These are phyloP conservation scores for Leptographium flavum DNA, from an alignment of 2,329 filamentous ascomycete species.

Conservation along the genomic window DNA sequence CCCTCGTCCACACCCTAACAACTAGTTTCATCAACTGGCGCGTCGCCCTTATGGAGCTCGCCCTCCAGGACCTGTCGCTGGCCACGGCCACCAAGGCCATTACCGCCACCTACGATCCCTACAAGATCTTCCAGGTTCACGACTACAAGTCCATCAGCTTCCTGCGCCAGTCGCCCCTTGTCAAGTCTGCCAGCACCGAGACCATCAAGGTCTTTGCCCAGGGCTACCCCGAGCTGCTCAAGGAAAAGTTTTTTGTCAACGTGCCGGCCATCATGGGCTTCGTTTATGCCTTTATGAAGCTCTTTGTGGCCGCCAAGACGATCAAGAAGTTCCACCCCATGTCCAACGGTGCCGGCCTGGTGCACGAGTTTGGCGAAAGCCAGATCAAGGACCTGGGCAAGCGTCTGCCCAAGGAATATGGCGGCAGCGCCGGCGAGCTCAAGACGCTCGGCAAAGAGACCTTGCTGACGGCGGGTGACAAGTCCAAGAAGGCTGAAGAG, in stretches of 20 bases:
- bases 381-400: slow-evolving; percentile 43
- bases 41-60: slow-evolving; percentile 78
- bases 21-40: slow-evolving; percentile 78
- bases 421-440: slow-evolving; percentile 45
- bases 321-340: slow-evolving; percentile 70
- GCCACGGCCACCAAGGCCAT: slow-evolving; percentile 54
- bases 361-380: slow-evolving; percentile 36
- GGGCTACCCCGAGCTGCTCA: slow-evolving; percentile 79
- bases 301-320: slow-evolving; percentile 59
- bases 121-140: slow-evolving; percentile 86
- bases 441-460: slow-evolving; percentile 14
- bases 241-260: slow-evolving; percentile 91
- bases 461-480: slow-evolving; percentile 8
- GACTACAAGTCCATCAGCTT: slow-evolving; percentile 86
- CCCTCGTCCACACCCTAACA: neutral
- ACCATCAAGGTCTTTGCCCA: slow-evolving; percentile 70
- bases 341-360: slow-evolving; percentile 56
- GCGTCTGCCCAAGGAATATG: slow-evolving; percentile 62
- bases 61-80: slow-evolving; percentile 61
- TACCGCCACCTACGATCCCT: slow-evolving; percentile 64
- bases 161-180: slow-evolving; percentile 61
- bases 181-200: slow-evolving; percentile 64
- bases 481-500: slow-evolving; percentile 6
- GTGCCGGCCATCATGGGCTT: slow-evolving; percentile 86
- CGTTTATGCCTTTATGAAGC: slow-evolving; percentile 61